Conservation (phyloP, 495 filamentous ascomycete species). For the Sabuloglossum arenarium region DNA sequence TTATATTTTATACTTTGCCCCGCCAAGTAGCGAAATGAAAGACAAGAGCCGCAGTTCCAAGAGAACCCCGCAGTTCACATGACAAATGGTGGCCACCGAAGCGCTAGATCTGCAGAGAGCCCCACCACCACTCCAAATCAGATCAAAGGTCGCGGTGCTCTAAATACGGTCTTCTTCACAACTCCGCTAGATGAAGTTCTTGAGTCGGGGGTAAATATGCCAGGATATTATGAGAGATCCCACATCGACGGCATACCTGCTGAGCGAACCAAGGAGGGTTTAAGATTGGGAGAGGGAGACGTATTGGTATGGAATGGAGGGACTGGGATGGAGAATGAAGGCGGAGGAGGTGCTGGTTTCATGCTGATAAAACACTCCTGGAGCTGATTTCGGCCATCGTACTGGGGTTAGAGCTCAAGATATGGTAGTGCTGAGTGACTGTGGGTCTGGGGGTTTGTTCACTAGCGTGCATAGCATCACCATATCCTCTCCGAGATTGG, state of each 20-base stretch:
- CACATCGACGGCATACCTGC: neutral
- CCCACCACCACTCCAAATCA: neutral
- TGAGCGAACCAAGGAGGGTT: neutral
- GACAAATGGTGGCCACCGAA: neutral
- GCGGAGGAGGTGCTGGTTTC: neutral
- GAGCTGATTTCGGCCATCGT: neutral
- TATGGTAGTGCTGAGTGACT: neutral
- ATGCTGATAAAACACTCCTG: neutral
- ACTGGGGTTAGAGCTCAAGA: neutral
- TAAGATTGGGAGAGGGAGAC: neutral
- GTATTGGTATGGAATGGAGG: neutral
- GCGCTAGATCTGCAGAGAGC: neutral
- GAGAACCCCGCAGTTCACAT: neutral
- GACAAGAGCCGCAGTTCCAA: neutral
- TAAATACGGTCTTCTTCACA: neutral
- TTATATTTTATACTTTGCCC: neutral
- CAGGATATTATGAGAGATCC: neutral
- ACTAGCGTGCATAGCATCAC: no score
- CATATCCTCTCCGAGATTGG: no score
- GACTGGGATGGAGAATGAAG: neutral
- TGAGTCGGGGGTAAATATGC: neutral
- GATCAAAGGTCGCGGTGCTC: neutral
- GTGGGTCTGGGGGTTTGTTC: neutral
- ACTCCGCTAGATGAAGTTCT: neutral
- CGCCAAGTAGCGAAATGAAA: neutral